A percentile compares a stretch with the other conserved stretches of the same genome.
Evolutionary conservation across 805 yeast genomes (phyloP).

Genomic region (Saccharomyces kudriavzevii): DNA sequence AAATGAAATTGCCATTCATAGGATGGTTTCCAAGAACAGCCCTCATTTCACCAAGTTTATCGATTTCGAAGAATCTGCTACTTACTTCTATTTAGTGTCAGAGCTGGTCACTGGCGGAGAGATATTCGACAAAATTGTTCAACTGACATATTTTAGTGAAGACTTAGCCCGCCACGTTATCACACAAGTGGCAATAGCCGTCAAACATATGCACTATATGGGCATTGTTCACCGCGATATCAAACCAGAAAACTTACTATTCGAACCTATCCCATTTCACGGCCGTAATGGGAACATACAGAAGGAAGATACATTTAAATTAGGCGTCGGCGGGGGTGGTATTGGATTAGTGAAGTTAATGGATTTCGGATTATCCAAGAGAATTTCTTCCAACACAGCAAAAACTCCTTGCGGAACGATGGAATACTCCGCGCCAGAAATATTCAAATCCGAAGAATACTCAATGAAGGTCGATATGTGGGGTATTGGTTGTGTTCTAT

Average conservation of each 20-base stretch:
- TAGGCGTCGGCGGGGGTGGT: conserved; percentile 83
- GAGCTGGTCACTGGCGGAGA: conserved; percentile 69
- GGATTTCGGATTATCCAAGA: conserved; percentile 89
- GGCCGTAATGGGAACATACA: conserved; percentile 21
- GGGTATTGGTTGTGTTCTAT: conserved; percentile 94
- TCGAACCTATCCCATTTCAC: conserved; percentile 45
- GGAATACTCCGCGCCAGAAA: conserved; percentile 96
- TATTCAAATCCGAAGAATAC: conserved; percentile 82
- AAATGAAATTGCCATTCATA: conserved; percentile 70
- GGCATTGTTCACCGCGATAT: conserved; percentile 77
- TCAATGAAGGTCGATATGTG: conserved; percentile 94
- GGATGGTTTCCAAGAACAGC: conserved; percentile 42
- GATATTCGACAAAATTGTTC: conserved; percentile 54
- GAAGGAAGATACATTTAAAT: conserved; percentile 81
- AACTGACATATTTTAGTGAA: conserved; percentile 54
- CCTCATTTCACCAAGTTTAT: conserved; percentile 53
- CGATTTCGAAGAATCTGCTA: conserved; percentile 54
- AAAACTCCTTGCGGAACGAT: conserved; percentile 98
- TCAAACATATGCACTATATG: conserved; percentile 58
- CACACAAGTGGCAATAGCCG: conserved; percentile 51
- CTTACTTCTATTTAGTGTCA: conserved; percentile 56
- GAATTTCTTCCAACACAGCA: conserved; percentile 73
- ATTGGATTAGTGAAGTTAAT: conserved; percentile 84
- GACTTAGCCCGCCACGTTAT: conserved; percentile 55
- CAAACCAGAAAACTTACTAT: conserved; percentile 69